These are phyloP conservation scores for Linnemannia schmuckeri DNA, from an alignment of 192 early-diverging fungal genomes.

Conservation along the genomic window DNA sequence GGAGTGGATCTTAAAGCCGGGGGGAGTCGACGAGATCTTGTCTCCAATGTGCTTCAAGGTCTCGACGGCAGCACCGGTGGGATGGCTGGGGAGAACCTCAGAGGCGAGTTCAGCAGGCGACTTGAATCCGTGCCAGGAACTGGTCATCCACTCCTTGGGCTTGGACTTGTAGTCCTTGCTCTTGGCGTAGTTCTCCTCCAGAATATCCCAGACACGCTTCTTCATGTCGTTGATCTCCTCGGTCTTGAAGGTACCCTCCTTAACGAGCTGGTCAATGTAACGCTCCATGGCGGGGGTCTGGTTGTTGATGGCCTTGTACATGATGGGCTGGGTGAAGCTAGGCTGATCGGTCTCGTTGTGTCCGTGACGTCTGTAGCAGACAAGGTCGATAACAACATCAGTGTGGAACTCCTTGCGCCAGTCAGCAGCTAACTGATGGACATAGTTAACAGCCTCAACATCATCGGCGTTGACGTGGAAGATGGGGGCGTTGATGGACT, in stretches of 20 bases:
- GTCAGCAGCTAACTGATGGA: conserved; percentile 94
- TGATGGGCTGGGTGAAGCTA: conserved; percentile 97
- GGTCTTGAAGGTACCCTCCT: conserved; percentile 86
- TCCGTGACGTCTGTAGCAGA: conserved; percentile 97
- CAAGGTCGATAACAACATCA: conserved; percentile 96
- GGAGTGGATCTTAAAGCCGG: conserved; percentile 87
- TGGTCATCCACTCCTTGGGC: conserved; percentile 95
- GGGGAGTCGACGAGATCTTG: conserved; percentile 84
- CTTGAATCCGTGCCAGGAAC: conserved; percentile 93
- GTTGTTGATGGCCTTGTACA: conserved; percentile 93
- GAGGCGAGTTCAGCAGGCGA: conserved; percentile 79
- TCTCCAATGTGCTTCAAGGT: conserved; percentile 87
- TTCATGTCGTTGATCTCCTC: conserved; percentile 91
- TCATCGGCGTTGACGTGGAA: conserved; percentile 99
- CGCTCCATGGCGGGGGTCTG: conserved; percentile 87
- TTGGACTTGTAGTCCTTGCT: conserved; percentile 92
- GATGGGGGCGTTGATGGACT: conserved; percentile 96
- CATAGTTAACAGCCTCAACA: conserved; percentile 95
- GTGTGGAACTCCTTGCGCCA: conserved; percentile 97
- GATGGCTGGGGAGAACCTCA: conserved; percentile 70
- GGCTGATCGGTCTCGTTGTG: conserved; percentile 99
- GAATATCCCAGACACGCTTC: conserved; percentile 90
- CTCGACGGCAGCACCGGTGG: conserved; percentile 79
- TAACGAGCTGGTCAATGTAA: conserved; percentile 87
- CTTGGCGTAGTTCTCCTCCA: conserved; percentile 93